Percentiles rank a stretch among this genome's conserved stretches.
Conservation (phyloP, 2,329 filamentous ascomycete species). For the Dothideomycetidae sp. region DNA sequence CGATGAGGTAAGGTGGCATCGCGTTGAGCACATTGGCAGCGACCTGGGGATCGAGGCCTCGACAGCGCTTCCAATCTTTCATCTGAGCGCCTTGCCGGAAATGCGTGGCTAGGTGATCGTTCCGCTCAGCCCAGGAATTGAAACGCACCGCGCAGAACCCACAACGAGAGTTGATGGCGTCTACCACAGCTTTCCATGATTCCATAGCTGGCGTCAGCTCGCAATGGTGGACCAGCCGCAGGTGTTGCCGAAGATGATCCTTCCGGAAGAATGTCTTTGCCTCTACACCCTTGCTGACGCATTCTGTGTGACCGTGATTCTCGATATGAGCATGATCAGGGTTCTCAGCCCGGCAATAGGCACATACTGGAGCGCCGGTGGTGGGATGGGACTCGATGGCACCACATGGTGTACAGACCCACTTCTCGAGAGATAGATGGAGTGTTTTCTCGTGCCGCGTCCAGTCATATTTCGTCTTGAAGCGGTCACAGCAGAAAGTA, state of each 20-base stretch:
- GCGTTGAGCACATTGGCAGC: conserved; percentile 36
- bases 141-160: conserved; percentile 39
- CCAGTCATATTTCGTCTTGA: conserved; percentile 45
- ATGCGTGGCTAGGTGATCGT: conserved; percentile 40
- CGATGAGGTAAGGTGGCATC: conserved; percentile 39
- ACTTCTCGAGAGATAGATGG: conserved; percentile 52
- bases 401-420: conserved; percentile 46
- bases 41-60: conserved; percentile 36
- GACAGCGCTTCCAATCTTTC: conserved; percentile 41
- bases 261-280: conserved; percentile 52
- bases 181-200: conserved; percentile 46
- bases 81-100: conserved; percentile 40
- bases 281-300: conserved; percentile 50
- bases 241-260: conserved; percentile 47
- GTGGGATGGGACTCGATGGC: conserved; percentile 41
- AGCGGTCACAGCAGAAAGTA: conserved; percentile 44
- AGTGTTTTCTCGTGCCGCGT: conserved; percentile 50
- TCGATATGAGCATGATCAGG: conserved; percentile 43
- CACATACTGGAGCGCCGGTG: conserved; percentile 43
- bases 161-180: conserved; percentile 40
- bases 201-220: conserved; percentile 51
- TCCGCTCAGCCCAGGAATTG: conserved; percentile 36
- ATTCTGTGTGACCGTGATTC: conserved; percentile 45
- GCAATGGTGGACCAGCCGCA: conserved; percentile 45
- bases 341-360: conserved; percentile 42